Percentiles rank a stretch among this genome's conserved stretches.
phyloP scores from a whole-genome alignment of 2,329 filamentous ascomycete species.

The Domatiomyces globalis region DNA sequence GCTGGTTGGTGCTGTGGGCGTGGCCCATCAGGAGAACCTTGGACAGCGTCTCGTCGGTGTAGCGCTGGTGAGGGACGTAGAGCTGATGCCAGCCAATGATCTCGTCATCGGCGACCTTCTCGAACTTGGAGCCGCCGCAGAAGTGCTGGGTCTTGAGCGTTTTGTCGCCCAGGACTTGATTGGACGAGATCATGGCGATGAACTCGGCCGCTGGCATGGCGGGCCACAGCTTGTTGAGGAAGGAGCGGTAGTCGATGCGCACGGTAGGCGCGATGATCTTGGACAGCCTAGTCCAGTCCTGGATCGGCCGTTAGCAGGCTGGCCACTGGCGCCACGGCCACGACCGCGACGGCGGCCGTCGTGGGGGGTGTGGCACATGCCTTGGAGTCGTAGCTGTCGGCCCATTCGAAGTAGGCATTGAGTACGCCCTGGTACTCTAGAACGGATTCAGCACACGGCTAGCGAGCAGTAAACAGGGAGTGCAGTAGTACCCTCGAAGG shows the following conservation, averaged over 20 bases:
- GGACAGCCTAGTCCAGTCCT: constrained; percentile 30
- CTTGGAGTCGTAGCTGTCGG: constrained; percentile 32
- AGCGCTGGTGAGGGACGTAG: constrained; percentile 47
- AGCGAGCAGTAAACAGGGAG: neutral
- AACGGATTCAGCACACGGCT: neutral
- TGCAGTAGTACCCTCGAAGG: constrained; percentile 13
- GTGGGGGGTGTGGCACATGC: too few species aligned
- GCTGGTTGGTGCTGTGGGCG: constrained; percentile 29
- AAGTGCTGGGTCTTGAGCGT: constrained; percentile 52
- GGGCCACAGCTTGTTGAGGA: constrained; percentile 47
- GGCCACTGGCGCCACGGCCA: neutral
- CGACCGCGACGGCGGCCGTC: too few species aligned
- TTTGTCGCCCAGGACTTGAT: constrained; percentile 45
- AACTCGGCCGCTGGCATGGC: constrained; percentile 49
- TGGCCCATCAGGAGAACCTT: constrained; percentile 46
- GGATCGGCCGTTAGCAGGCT: constrained; percentile 1
- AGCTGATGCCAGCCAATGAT: constrained; percentile 21
- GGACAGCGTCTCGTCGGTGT: constrained; percentile 36
- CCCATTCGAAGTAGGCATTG: constrained; percentile 28
- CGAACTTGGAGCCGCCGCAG: constrained; percentile 27
- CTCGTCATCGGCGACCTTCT: constrained; percentile 17
- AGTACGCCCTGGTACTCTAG: constrained; percentile 18
- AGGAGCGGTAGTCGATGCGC: constrained; percentile 57
- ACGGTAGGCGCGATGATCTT: constrained; percentile 35
- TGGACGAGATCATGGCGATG: constrained; percentile 44